These are phyloP conservation scores for Brettanomyces sp. DNA, from an alignment of 805 yeast species.

Conservation along the genomic window DNA sequence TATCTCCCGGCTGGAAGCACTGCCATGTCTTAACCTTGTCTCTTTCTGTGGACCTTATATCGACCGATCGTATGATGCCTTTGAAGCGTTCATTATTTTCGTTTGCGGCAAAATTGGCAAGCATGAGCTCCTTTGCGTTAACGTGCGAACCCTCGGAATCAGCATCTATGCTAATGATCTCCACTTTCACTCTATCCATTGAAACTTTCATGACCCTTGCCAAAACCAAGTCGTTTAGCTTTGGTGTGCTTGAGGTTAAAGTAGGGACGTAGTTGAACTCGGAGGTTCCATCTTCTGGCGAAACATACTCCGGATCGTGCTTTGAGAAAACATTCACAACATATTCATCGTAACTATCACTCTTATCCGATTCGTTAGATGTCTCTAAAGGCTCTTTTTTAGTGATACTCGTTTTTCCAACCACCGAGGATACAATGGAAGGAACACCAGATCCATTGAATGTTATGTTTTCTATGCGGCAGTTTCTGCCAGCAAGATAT, in stretches of 20 bases:
- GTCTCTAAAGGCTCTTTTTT: constrained; percentile 4
- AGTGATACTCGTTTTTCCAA: constrained; percentile 45
- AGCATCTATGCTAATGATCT: constrained; percentile 39
- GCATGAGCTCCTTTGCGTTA: constrained; percentile 3
- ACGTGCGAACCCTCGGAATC: neutral
- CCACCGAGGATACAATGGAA: constrained; percentile 43
- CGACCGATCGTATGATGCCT: constrained; percentile 80
- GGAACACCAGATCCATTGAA: constrained; percentile 30
- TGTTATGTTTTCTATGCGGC: constrained; percentile 38
- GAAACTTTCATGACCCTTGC: constrained; percentile 64
- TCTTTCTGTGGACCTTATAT: constrained; percentile 82
- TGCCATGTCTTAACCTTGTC: constrained; percentile 75
- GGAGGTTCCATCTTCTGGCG: neutral
- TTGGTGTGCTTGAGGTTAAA: constrained; percentile 47
- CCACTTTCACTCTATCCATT: constrained; percentile 65
- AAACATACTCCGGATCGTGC: constrained; percentile 13
- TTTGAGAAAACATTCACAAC: constrained; percentile 15
- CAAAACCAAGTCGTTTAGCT: constrained; percentile 75
- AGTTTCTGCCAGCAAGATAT: constrained; percentile 59
- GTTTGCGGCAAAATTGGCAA: constrained; percentile 36
- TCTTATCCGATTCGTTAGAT: constrained; percentile 7
- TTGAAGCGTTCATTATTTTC: constrained; percentile 85
- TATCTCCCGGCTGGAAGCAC: constrained; percentile 85
- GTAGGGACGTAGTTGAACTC: neutral
- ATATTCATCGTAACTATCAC: constrained; percentile 2